Conservation (phyloP, 345 rosid species). For the Citrus unshiu region DNA sequence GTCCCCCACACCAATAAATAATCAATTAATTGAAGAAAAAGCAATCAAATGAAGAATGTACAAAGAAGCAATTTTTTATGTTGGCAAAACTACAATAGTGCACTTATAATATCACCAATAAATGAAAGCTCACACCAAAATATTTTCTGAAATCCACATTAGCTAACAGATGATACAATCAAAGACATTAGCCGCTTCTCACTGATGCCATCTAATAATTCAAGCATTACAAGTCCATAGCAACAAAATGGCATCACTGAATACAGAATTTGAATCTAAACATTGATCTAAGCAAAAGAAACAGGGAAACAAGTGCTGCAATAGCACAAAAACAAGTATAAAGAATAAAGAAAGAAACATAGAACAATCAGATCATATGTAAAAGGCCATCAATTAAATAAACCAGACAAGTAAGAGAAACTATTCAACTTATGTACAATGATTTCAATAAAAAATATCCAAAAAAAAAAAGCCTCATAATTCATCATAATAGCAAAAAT, state of each 20-base stretch:
- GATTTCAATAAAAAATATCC: no score
- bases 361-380: neutral
- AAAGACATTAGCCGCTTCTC: neutral
- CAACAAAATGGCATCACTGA: neutral
- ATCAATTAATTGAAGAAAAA: neutral
- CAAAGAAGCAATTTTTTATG: slow-evolving; percentile 2
- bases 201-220: neutral
- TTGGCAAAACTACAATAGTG: neutral
- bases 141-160: neutral
- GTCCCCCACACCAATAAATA: neutral
- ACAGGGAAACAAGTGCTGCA: neutral
- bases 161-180: neutral
- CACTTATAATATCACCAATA: neutral
- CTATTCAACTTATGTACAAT: neutral
- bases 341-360: neutral
- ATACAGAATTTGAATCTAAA: neutral
- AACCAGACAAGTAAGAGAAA: neutral
- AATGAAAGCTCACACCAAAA: neutral
- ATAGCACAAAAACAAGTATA: neutral
- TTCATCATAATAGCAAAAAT: neutral
- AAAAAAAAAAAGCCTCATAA: neutral
- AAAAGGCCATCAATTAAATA: neutral
- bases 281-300: neutral
- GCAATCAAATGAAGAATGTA: neutral
- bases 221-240: neutral